Conservation (phyloP, 1,284 basidiomycete species). For the Pseudozyma sp. region DNA sequence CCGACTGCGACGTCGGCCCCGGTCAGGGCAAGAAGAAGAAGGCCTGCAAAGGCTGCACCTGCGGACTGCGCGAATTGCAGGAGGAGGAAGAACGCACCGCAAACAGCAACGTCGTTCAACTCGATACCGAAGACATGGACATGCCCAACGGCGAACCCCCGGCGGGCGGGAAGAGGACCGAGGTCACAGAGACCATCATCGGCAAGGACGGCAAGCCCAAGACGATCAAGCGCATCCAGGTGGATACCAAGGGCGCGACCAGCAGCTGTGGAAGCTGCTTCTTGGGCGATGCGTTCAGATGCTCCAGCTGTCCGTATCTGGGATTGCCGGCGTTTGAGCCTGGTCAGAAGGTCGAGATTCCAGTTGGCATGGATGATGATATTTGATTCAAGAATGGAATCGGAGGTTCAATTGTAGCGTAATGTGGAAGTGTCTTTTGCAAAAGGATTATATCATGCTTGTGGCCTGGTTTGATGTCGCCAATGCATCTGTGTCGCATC, state of each 20-base stretch:
- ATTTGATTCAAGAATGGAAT: slow-evolving; percentile 14
- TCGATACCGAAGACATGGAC: slow-evolving; percentile 61
- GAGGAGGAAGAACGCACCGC: slow-evolving; percentile 60
- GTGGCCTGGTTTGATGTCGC: too few species aligned
- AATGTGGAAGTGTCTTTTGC: neutral
- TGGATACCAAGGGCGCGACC: slow-evolving; percentile 72
- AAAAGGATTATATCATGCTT: neutral
- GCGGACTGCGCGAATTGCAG: slow-evolving; percentile 65
- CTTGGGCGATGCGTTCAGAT: slow-evolving; percentile 96
- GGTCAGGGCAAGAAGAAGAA: slow-evolving; percentile 59
- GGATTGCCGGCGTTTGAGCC: slow-evolving; percentile 98
- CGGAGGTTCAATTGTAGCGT: neutral
- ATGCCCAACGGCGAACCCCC: slow-evolving; percentile 40
- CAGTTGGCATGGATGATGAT: slow-evolving; percentile 65
- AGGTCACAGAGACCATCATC: slow-evolving; percentile 61
- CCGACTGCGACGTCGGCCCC: slow-evolving; percentile 64
- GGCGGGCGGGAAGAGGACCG: slow-evolving; percentile 41
- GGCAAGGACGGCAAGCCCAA: slow-evolving; percentile 62
- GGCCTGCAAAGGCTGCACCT: slow-evolving; percentile 68
- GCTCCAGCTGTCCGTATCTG: slow-evolving; percentile 92
- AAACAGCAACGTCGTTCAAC: slow-evolving; percentile 51
- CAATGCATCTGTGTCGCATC: too few species aligned
- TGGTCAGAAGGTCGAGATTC: slow-evolving; percentile 89
- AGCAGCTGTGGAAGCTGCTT: slow-evolving; percentile 98
- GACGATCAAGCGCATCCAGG: slow-evolving; percentile 65